Base-by-base conservation (phyloP, 2,329 filamentous ascomycete species). In the Diplodia scrobiculata region DNA sequence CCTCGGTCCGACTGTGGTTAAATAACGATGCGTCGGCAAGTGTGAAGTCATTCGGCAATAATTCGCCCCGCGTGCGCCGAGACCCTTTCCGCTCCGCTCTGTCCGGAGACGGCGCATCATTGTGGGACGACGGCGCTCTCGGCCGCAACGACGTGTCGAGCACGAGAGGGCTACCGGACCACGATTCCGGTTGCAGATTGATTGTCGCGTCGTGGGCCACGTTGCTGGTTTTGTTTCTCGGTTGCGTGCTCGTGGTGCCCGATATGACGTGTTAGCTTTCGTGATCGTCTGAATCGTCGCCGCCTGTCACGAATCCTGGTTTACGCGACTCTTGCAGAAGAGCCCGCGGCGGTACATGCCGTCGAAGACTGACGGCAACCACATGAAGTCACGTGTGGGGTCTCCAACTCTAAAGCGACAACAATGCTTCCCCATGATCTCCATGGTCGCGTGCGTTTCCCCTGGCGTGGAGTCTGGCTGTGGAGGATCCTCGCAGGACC, bases 21-120 rank as follows among this genome's bases (percentile, higher is more conserved):
- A 60, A 32, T 32, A 32, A 60, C 47, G 55, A 60, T 60, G 13
- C 55, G 17, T 60, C 55, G 55, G 45, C 41, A 47, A 54, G 34
- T 36, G 34, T 62, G 58, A 62, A 62, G 58, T 62, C 58, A 62
- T 38, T 62, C 58, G 58, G 41, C 41, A 50, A 50, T 36, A 50
- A 50, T 36, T 34, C 41, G 58, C 58, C 41, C 55, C 55, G 55
- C 29, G 17, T 27, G 9, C 25, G 27, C 54, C 36, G 54, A 59
- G 38, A 27, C 27, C 53, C 53, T 11, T 34, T 47, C 25, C 41
- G 25, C 55, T 62, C 58, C 58, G 45, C 58, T 36, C 34, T 13
- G 34, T 10, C 34, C 34, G 34, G 34, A 36, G 10, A 36, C 34
- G 34, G 3, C 34, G 7, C 34, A 11, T 34, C 25, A 25, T 7